Conservation (phyloP, 2,329 filamentous ascomycete species). For the Beauveria asiatica region DNA sequence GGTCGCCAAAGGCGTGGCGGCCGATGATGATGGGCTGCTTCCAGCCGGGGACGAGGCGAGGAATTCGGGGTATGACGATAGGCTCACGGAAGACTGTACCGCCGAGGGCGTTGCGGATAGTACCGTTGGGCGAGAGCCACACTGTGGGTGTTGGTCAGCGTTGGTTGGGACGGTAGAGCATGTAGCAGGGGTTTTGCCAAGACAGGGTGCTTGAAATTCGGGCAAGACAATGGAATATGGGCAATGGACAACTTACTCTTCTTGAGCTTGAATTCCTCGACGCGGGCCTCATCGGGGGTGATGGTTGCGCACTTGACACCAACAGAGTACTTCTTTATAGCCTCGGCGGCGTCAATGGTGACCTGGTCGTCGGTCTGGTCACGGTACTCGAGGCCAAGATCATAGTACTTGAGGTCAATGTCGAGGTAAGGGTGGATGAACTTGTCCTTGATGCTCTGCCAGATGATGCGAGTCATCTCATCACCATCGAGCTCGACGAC, state of each 20-base stretch:
- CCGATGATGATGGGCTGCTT: slow-evolving; percentile 99
- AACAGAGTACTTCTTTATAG: slow-evolving; percentile 97
- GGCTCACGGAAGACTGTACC: slow-evolving; percentile 99
- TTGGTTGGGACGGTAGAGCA: background rate
- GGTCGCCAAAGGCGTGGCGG: slow-evolving; percentile 95
- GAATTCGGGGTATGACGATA: slow-evolving; percentile 90
- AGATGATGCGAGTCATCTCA: slow-evolving; percentile 98
- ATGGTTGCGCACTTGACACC: slow-evolving; percentile 99
- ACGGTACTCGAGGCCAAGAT: slow-evolving; percentile 86
- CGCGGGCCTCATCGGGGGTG: slow-evolving; percentile 91
- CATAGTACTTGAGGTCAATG: slow-evolving; percentile 97
- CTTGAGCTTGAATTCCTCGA: slow-evolving; percentile 98
- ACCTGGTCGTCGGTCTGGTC: slow-evolving; percentile 96
- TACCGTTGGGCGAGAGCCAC: slow-evolving; percentile 98
- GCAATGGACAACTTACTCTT: slow-evolving; percentile 57
- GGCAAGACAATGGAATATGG: slow-evolving; percentile 9
- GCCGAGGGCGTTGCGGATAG: slow-evolving; percentile 65
- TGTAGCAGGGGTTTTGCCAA: background rate
- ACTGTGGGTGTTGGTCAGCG: slow-evolving; percentile 40
- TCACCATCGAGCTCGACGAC: slow-evolving; percentile 94
- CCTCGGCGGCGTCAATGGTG: slow-evolving; percentile 88
- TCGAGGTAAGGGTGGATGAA: slow-evolving; percentile 95
- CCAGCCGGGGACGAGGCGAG: slow-evolving; percentile 92
- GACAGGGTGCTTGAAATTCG: background rate
- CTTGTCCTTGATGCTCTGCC: slow-evolving; percentile 98